These are phyloP conservation scores for Anthracocystis walkeri DNA, from an alignment of 1,284 basidiomycete genomes.

Conservation along the genomic window DNA sequence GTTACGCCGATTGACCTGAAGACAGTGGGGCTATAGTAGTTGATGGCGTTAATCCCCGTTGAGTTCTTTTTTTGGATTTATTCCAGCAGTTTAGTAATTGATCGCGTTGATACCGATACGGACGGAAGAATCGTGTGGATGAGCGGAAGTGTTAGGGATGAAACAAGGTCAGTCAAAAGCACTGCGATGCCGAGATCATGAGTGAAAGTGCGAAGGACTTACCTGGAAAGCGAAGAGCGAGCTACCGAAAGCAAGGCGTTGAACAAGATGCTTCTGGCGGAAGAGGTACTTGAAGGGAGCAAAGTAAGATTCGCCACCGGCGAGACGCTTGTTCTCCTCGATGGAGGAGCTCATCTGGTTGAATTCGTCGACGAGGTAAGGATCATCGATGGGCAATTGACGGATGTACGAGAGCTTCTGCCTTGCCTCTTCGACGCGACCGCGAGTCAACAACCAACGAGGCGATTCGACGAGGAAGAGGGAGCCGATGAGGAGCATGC, in stretches of 20 bases:
- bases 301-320: slow-evolving; percentile 36
- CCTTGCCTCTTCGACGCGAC: slow-evolving; percentile 65
- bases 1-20: slow-evolving; percentile 72
- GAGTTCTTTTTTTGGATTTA: too few relatives aligned
- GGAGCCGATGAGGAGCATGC: slow-evolving; percentile 67
- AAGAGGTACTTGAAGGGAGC: slow-evolving; percentile 54
- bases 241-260: slow-evolving; percentile 19
- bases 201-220: too few relatives aligned
- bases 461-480: slow-evolving; percentile 75
- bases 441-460: slow-evolving; percentile 75
- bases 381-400: slow-evolving; percentile 56
- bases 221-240: slow-evolving; percentile 32
- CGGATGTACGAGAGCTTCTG: slow-evolving; percentile 57
- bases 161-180: too few relatives aligned
- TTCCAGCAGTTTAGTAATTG: too few relatives aligned
- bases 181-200: too few relatives aligned
- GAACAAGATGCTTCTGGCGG: slow-evolving; percentile 22
- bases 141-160: too few relatives aligned
- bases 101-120: too few relatives aligned
- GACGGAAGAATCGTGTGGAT: too few relatives aligned
- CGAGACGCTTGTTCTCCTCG: slow-evolving; percentile 10
- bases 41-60: slow-evolving; percentile 61
- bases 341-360: slow-evolving; percentile 20
- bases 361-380: slow-evolving; percentile 56
- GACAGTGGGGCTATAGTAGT: slow-evolving; percentile 72